phyloP scores from a whole-genome alignment of 495 filamentous ascomycete genomes.

The Penicillium pancosmium region DNA sequence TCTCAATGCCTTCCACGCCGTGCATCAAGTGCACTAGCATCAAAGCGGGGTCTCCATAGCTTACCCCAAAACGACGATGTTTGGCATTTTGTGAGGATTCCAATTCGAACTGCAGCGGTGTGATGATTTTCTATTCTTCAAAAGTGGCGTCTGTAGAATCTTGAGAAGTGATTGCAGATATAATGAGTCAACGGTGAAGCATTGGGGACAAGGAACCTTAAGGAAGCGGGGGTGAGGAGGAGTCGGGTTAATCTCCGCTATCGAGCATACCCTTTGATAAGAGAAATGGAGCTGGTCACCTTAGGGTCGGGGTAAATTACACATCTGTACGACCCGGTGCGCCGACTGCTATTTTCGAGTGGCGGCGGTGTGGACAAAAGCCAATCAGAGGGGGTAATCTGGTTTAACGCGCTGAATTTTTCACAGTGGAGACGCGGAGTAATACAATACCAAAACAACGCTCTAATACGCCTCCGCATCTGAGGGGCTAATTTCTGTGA shows the following conservation, averaged over 20 bases:
- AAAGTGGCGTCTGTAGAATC: not conserved
- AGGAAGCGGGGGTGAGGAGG: conserved; percentile 14
- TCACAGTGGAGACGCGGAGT: conserved; percentile 23
- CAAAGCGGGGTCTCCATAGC: conserved; percentile 9
- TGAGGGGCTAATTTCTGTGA: not conserved
- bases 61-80: conserved; percentile 69
- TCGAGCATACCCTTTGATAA: conserved; percentile 22
- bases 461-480: conserved; percentile 25
- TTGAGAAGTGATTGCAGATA: not conserved
- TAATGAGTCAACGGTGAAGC: not conserved
- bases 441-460: conserved; percentile 11
- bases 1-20: not conserved
- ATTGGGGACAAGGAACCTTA: not conserved
- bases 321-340: not conserved
- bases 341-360: conserved; percentile 14
- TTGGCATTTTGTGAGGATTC: conserved; percentile 39
- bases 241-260: conserved; percentile 11
- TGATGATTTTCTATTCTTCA: not conserved
- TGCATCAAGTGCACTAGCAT: not conserved
- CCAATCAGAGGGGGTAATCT: conserved; percentile 13
- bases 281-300: conserved; percentile 15
- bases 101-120: not conserved
- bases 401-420: conserved; percentile 21
- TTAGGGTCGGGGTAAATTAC: conserved; percentile 12
- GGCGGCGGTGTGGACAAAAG: conserved; percentile 18